These are phyloP conservation scores for Silene conica DNA, from an alignment of 148 eudicot species.

Conservation along the genomic window DNA sequence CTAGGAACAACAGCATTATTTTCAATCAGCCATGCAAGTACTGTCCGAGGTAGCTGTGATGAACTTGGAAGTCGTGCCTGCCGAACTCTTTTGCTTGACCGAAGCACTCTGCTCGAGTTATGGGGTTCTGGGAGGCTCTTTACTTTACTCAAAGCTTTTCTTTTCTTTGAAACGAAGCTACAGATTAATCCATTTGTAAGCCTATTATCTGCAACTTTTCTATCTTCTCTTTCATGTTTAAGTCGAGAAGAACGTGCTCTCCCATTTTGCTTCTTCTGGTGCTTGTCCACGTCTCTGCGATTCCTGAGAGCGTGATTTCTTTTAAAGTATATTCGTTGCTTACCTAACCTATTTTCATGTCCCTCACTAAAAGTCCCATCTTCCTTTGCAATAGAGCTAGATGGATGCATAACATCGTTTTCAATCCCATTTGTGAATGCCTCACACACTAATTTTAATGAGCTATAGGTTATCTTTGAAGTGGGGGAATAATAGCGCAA, in stretches of 20 bases:
- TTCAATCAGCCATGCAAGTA: slow-evolving; percentile 81
- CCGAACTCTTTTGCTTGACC: slow-evolving; percentile 61
- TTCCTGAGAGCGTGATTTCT: slow-evolving; percentile 9
- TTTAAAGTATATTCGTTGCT: slow-evolving; percentile 4
- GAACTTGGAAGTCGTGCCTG: slow-evolving; percentile 29
- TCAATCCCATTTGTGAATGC: slow-evolving; percentile 28
- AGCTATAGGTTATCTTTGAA: slow-evolving; percentile 31
- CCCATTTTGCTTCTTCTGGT: slow-evolving; percentile 26
- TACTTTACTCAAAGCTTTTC: slow-evolving; percentile 24
- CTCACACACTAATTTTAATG: slow-evolving; percentile 48
- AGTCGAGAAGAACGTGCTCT: slow-evolving; percentile 6
- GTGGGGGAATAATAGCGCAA: slow-evolving; percentile 46
- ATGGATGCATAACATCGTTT: slow-evolving; percentile 11
- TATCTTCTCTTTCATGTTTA: slow-evolving; percentile 7
- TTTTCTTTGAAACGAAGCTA: slow-evolving; percentile 28
- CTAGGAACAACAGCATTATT: slow-evolving; percentile 53
- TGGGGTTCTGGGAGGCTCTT: slow-evolving; percentile 23
- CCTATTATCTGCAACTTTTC: slow-evolving; percentile 13
- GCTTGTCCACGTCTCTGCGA: slow-evolving; percentile 11
- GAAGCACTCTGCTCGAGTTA: slow-evolving; percentile 29
- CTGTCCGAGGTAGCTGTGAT: slow-evolving; percentile 45
- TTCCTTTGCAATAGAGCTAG: slow-evolving; percentile 16
- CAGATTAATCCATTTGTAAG: slow-evolving; percentile 8
- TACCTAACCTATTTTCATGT: slow-evolving; percentile 16
- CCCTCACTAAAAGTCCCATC: slow-evolving; percentile 17